Conservation (phyloP, 2,329 filamentous ascomycete species). For the Claviceps africana region DNA sequence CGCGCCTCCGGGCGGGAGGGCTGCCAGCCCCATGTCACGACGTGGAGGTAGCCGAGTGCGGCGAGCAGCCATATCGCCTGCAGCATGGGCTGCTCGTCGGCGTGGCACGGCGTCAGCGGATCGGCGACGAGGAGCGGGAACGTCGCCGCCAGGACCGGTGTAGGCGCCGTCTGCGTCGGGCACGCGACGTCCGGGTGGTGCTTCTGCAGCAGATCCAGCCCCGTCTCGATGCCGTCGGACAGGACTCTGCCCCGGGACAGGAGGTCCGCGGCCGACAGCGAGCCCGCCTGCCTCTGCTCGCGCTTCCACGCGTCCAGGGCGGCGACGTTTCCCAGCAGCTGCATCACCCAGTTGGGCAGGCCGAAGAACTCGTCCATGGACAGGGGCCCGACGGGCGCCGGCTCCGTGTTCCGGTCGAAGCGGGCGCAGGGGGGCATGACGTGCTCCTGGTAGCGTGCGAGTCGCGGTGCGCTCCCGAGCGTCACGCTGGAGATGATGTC, state of each 20-base stretch:
- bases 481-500: slow-evolving; percentile 37
- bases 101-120: slow-evolving; percentile 9
- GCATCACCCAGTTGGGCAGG: slow-evolving; percentile 41
- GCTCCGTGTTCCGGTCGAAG: slow-evolving; percentile 7
- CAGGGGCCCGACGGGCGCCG: slow-evolving; percentile 17
- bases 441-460: slow-evolving; percentile 26
- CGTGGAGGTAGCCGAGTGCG: slow-evolving; percentile 31
- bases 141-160: background rate
- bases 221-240: slow-evolving; percentile 21
- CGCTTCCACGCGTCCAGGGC: slow-evolving; percentile 42
- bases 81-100: slow-evolving; percentile 13
- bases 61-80: slow-evolving; percentile 35
- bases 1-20: slow-evolving; percentile 29
- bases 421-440: slow-evolving; percentile 22
- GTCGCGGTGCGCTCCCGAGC: slow-evolving; percentile 25
- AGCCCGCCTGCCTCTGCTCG: slow-evolving; percentile 26
- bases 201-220: slow-evolving; percentile 17
- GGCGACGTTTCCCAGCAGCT: slow-evolving; percentile 39
- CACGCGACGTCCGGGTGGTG: slow-evolving; percentile 3
- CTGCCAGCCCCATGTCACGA: slow-evolving; percentile 38
- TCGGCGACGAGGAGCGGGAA: slow-evolving; percentile 7
- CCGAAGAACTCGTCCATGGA: slow-evolving; percentile 39
- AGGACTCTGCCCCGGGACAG: slow-evolving; percentile 29
- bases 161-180: background rate
- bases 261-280: slow-evolving; percentile 31